Conservation (phyloP, 2,329 filamentous ascomycete species). For the Fusarium tupiense region DNA sequence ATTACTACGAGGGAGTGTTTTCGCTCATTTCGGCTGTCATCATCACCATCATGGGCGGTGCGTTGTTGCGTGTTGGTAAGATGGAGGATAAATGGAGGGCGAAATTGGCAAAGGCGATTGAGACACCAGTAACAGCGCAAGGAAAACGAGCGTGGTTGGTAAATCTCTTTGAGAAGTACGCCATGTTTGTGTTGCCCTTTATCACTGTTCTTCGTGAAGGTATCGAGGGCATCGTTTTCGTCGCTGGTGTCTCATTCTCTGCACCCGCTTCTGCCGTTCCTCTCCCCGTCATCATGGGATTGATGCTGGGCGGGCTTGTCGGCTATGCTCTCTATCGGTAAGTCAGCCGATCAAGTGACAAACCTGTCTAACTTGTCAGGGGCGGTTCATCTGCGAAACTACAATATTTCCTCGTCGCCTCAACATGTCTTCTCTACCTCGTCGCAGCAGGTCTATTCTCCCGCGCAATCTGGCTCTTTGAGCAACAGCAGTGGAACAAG, state of each 20-base stretch:
- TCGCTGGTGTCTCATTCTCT: constrained; percentile 83
- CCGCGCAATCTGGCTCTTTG: constrained; percentile 78
- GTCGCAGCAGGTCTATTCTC: constrained; percentile 87
- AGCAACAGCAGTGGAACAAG: constrained; percentile 75
- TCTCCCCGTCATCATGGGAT: constrained; percentile 76
- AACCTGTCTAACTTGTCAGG: constrained; percentile 40
- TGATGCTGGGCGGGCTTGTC: constrained; percentile 71
- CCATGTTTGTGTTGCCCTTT: constrained; percentile 88
- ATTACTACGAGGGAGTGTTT: constrained; percentile 86
- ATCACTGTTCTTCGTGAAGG: constrained; percentile 87
- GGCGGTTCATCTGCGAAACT: constrained; percentile 56
- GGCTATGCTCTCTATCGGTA: constrained; percentile 83
- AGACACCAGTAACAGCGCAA: constrained; percentile 59
- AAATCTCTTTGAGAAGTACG: constrained; percentile 78
- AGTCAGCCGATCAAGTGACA: constrained; percentile 16
- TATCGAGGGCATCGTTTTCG: constrained; percentile 88
- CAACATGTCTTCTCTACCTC: constrained; percentile 85
- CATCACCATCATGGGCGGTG: constrained; percentile 84
- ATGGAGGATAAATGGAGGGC: constrained; percentile 87
- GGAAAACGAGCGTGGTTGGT: constrained; percentile 62
- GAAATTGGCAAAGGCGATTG: constrained; percentile 78
- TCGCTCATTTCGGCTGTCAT: constrained; percentile 80
- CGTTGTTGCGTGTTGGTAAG: constrained; percentile 82
- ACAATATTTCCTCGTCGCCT: constrained; percentile 82
- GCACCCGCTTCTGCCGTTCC: constrained; percentile 81